Percentiles rank a stretch among this genome's conserved stretches.
These are phyloP conservation scores for Phialophora chinensis DNA, from an alignment of 2,329 filamentous ascomycete species.

Conservation along the genomic window DNA sequence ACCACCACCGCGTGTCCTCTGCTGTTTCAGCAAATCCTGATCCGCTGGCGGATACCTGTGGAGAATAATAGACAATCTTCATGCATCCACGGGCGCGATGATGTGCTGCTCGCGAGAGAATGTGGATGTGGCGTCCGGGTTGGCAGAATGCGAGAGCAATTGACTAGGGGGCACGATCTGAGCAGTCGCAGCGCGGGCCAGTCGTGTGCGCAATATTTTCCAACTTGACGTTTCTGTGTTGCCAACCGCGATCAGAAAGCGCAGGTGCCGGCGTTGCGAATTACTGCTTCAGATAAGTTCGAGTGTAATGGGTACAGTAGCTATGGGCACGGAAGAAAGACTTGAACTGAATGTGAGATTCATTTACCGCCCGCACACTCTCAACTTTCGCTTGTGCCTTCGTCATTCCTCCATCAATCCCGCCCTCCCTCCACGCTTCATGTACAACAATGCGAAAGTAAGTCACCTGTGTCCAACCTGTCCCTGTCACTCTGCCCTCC, in stretches of 20 bases:
- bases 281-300: conserved; percentile 2
- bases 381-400: background rate
- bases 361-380: background rate
- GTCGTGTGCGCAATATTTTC: conserved; percentile 15
- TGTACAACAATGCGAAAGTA: conserved; percentile 1
- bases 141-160: conserved; percentile 9
- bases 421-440: background rate
- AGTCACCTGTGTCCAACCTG: conserved; percentile 1
- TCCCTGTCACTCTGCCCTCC: conserved; percentile 6
- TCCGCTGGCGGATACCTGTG: conserved; percentile 1
- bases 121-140: conserved; percentile 14
- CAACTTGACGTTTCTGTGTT: conserved; percentile 21
- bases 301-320: background rate
- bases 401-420: background rate
- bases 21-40: conserved; percentile 13
- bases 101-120: conserved; percentile 12
- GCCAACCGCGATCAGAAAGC: conserved; percentile 28
- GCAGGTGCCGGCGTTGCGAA: conserved; percentile 24
- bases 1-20: background rate
- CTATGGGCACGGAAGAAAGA: background rate
- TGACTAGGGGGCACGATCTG: conserved; percentile 11
- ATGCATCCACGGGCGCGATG: background rate
- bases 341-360: background rate
- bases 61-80: conserved; percentile 8
- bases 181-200: conserved; percentile 14